A percentile compares a stretch with the other conserved stretches of the same genome.
These are phyloP conservation scores for Acer negundo DNA, from an alignment of 345 rosid genomes.

Conservation along the genomic window DNA sequence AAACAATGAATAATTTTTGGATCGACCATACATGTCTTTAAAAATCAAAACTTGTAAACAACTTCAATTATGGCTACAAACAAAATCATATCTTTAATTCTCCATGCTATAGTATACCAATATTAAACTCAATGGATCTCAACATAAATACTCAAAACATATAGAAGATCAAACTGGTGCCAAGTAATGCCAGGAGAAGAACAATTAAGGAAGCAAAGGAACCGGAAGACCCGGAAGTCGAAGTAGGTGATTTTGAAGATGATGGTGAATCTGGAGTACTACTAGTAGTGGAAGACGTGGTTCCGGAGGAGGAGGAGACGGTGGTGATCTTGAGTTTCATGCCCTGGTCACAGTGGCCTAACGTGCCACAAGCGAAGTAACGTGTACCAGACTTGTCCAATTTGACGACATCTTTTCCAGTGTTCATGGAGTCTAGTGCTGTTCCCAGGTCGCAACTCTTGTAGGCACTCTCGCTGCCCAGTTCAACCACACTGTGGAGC, in stretches of 20 bases:
- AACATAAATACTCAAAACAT: not conserved
- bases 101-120: too few relatives aligned
- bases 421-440: constrained; percentile 55
- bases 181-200: constrained; percentile 9
- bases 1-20: not conserved
- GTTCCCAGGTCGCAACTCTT: constrained; percentile 79
- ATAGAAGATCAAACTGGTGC: constrained; percentile 18
- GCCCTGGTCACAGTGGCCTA: constrained; percentile 83
- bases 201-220: constrained; percentile 13
- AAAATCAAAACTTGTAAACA: not conserved
- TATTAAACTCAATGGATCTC: too few relatives aligned
- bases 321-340: constrained; percentile 82
- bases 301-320: constrained; percentile 42
- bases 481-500: constrained; percentile 87
- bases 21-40: not conserved
- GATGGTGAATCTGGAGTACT: constrained; percentile 28
- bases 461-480: constrained; percentile 67
- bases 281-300: constrained; percentile 40
- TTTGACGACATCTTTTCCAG: constrained; percentile 78
- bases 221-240: constrained; percentile 27
- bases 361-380: constrained; percentile 85
- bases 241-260: constrained; percentile 24
- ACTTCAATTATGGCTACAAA: not conserved
- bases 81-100: not conserved
- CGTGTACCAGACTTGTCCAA: constrained; percentile 66